phyloP scores from a whole-genome alignment of 768 basidiomycete genomes.

The Lactarius trivialis region DNA sequence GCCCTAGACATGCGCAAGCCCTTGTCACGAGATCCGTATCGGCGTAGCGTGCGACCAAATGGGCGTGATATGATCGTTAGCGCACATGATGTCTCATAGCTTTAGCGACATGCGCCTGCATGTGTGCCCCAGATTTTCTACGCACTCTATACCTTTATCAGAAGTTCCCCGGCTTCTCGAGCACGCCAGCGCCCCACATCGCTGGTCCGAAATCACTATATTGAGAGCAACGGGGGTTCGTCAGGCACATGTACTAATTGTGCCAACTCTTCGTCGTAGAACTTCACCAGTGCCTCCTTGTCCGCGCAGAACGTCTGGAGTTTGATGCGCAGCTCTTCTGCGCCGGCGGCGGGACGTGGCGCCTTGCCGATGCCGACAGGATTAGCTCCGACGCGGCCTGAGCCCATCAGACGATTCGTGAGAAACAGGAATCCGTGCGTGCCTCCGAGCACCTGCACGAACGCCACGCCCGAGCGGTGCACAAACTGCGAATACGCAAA shows the following conservation, averaged over 20 bases:
- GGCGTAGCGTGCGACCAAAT: slow-evolving; percentile 63
- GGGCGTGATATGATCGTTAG: slow-evolving; percentile 69
- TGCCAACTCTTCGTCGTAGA: slow-evolving; percentile 26
- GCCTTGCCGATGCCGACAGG: slow-evolving; percentile 19
- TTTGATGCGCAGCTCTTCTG: slow-evolving; percentile 30
- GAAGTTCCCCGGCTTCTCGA: not conserved
- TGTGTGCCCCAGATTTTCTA: too few species aligned
- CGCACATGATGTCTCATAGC: slow-evolving; percentile 49
- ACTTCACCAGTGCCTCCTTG: slow-evolving; percentile 29
- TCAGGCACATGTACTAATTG: slow-evolving; percentile 18
- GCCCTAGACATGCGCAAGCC: slow-evolving; percentile 67
- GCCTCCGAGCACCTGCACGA: slow-evolving; percentile 82
- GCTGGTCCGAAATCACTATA: slow-evolving; percentile 1
- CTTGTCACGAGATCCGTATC: slow-evolving; percentile 50
- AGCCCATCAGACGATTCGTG: slow-evolving; percentile 78
- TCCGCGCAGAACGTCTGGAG: slow-evolving; percentile 36
- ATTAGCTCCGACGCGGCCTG: slow-evolving; percentile 51
- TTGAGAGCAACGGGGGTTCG: slow-evolving; percentile 22
- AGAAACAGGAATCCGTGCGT: slow-evolving; percentile 79
- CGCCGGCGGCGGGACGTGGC: slow-evolving; percentile 29
- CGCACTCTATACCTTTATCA: not conserved
- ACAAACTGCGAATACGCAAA: slow-evolving; percentile 88
- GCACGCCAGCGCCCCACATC: not conserved
- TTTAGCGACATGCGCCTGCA: not conserved
- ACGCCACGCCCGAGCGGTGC: slow-evolving; percentile 82